A percentile compares a stretch with the other conserved stretches of the same genome.
These are phyloP conservation scores for Chondrus crispus DNA, from an alignment of 23 red algal genomes.

Conservation along the genomic window DNA sequence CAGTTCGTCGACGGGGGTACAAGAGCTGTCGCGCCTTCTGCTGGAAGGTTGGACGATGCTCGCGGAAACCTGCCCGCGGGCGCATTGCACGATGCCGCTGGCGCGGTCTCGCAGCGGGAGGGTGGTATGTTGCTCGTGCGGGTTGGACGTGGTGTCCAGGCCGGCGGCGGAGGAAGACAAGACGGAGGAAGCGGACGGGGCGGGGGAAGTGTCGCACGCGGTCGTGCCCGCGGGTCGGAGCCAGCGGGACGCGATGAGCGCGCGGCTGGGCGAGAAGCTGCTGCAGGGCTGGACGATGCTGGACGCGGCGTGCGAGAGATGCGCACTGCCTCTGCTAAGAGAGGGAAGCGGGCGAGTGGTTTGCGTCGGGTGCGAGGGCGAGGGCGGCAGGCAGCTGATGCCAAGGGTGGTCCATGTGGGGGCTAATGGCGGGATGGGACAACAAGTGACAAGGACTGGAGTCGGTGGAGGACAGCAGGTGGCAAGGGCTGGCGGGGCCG, in stretches of 20 bases:
- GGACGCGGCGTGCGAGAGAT: constrained; percentile 6
- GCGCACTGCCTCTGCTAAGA: constrained; percentile 34
- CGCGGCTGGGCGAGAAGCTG: constrained; percentile 50
- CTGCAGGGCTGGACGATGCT: constrained; percentile 73
- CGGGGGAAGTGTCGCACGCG: neutral
- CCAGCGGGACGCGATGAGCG: neutral
- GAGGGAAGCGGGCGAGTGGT: neutral
- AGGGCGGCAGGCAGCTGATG: neutral
- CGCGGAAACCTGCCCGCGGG: constrained; percentile 36
- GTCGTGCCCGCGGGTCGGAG: neutral
- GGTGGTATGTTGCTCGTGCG: constrained; percentile 44
- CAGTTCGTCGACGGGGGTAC: neutral
- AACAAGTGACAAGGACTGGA: neutral
- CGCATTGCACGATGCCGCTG: constrained; percentile 47
- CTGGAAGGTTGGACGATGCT: constrained; percentile 69
- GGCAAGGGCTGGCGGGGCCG: neutral
- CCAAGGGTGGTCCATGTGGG: neutral
- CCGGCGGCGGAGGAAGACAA: neutral
- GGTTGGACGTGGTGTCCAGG: neutral
- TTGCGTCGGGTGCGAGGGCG: constrained; percentile 30
- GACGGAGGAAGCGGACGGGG: neutral
- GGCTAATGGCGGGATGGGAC: neutral
- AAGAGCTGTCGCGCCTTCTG: constrained; percentile 50
- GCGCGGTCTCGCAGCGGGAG: constrained; percentile 27
- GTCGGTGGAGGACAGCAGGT: no score